Base-by-base conservation (phyloP, 2,329 filamentous ascomycete genomes). In the Fonsecaea multimorphosa region DNA sequence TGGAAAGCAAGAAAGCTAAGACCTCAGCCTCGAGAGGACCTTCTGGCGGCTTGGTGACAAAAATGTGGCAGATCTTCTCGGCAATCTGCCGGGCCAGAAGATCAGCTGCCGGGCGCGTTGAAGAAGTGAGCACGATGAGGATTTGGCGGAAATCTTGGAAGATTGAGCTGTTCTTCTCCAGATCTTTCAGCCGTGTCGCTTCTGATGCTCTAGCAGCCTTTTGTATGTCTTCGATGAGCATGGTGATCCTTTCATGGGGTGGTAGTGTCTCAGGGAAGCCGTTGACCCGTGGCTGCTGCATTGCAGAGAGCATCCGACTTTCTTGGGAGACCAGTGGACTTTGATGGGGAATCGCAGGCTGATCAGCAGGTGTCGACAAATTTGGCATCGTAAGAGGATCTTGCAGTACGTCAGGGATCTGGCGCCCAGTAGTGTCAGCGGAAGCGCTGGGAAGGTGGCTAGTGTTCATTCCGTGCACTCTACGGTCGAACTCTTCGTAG, bases 401-500 rank as follows among this genome's bases (percentile, higher is more conserved):
- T 70, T 87, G 86, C 36, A 89, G 79, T 16, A 89, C 83, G 72
- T 89, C 87, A 11, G 85, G 84, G 58, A 89, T 76, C 70, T 88
- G 86, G 63, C 87, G 84, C 54, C 83, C 83, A 27, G 72, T 69
- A 62, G 82, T 83, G 68, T 89, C 87, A 56, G 86, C 84, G 1
- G 86, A 86, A 8, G 80, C 77, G 76, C 75, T 87, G 76, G 77
- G 87, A 74, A 74, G 83, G 75, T 80, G 88, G 77, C 67, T 84
- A 71, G 74, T 83, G 76, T 74, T 77, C 49, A 85, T 78, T n/a
- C 85, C 86, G 63, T 92, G 89, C 31, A 92, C 89, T 75, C 96
- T 92, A 63, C 93, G 86, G 9, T 92, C 92, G 77, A 99, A 99
- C 69, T 98, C 93, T 74, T 98, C 93, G 74, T 99, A 99, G 29